phyloP scores from a whole-genome alignment of 257 asterid genomes.

The Primulina huaijiensis region DNA sequence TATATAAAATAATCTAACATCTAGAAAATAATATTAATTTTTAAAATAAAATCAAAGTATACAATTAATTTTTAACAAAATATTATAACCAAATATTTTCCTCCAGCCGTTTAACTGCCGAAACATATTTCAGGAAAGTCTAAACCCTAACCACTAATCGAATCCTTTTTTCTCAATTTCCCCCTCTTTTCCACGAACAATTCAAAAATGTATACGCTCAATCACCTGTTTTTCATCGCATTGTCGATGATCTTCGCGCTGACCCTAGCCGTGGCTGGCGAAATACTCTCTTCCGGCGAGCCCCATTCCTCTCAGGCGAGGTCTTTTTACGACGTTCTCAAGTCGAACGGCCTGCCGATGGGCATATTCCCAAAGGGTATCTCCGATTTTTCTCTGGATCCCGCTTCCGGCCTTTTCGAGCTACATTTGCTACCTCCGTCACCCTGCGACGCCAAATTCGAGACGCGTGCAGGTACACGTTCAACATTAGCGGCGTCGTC shows the following conservation, averaged over 20 bases:
- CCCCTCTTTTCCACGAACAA: background rate
- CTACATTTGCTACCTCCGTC: constrained; percentile 45
- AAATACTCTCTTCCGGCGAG: constrained; percentile 10
- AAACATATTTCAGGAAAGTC: background rate
- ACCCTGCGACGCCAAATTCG: constrained; percentile 76
- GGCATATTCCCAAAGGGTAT: constrained; percentile 81
- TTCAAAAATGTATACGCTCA: constrained; percentile 27
- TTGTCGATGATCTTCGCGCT: constrained; percentile 18
- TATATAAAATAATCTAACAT: too few species aligned
- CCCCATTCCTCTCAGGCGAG: too few species aligned
- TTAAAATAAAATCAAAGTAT: too few species aligned
- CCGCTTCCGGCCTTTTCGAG: constrained; percentile 53
- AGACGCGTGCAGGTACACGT: constrained; percentile 57
- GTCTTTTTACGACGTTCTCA: constrained; percentile 55
- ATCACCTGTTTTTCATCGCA: background rate
- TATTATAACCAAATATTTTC: background rate
- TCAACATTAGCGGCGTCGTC: constrained; percentile 57
- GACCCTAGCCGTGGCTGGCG: constrained; percentile 19
- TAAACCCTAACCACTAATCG: background rate
- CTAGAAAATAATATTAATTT: too few species aligned
- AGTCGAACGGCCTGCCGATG: constrained; percentile 56
- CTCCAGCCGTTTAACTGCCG: background rate
- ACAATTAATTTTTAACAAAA: too few species aligned
- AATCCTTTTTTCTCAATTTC: background rate
- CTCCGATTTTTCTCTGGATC: constrained; percentile 45